Evolutionary conservation across 371 early-diverging fungal genomes (phyloP).

Genomic region (Circinella umbellata): DNA sequence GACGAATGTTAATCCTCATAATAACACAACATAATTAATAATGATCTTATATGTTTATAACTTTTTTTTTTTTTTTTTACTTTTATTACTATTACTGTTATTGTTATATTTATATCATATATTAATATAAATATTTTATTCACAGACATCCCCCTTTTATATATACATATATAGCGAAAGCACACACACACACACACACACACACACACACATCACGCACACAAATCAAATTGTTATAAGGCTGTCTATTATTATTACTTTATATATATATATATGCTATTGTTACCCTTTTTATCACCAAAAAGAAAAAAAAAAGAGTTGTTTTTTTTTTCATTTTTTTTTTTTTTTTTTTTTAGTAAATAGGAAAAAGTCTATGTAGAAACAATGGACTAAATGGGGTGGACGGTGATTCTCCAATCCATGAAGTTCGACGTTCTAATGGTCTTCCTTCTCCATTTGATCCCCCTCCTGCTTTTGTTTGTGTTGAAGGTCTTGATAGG

Average conservation of each 20-base stretch:
- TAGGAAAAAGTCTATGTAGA: constrained; percentile 14
- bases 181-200: too few relatives aligned
- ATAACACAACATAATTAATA: neutral
- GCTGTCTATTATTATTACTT: too few relatives aligned
- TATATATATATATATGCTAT: neutral
- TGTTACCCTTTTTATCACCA: neutral
- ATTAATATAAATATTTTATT: constrained; percentile 1
- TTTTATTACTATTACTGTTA: too few relatives aligned
- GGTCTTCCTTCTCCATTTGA: neutral
- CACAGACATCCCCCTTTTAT: too few relatives aligned
- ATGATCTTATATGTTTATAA: neutral
- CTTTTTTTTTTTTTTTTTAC: too few relatives aligned
- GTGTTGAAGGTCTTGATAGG: neutral
- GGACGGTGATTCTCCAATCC: constrained; percentile 12
- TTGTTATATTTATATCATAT: neutral
- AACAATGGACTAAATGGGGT: constrained; percentile 14
- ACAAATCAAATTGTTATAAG: too few relatives aligned
- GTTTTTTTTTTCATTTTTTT: too few relatives aligned
- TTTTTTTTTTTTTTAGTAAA: constrained; percentile 7
- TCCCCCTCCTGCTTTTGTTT: neutral
- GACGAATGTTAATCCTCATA: neutral
- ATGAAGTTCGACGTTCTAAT: neutral
- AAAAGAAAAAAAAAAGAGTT: too few relatives aligned
- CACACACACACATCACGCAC: too few relatives aligned
- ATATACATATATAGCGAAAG: too few relatives aligned